Conservation (phyloP, 2,329 filamentous ascomycete species). For the Colletotrichum sublineola region DNA sequence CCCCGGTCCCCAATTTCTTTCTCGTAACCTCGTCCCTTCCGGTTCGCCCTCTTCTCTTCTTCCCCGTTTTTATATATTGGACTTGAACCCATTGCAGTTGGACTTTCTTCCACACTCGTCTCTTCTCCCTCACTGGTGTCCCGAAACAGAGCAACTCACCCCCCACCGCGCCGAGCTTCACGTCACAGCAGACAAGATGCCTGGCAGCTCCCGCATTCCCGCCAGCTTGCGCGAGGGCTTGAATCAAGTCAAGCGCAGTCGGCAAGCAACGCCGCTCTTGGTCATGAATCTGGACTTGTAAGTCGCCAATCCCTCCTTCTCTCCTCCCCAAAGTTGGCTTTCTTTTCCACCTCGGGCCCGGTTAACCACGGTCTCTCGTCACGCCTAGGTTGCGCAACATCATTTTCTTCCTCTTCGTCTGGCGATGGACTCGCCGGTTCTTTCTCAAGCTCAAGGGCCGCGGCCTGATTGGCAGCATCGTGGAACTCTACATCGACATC, state of each 20-base stretch:
- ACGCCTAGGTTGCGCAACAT: conserved; percentile 80
- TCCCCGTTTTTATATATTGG: conserved; percentile 33
- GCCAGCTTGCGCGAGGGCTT: conserved; percentile 78
- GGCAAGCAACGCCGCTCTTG: conserved; percentile 68
- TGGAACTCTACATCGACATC: conserved; percentile 78
- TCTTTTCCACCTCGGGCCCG: conserved; percentile 12
- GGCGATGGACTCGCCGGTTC: conserved; percentile 83
- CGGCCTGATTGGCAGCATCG: conserved; percentile 83
- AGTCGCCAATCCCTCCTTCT: conserved; percentile 51
- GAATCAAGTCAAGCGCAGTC: conserved; percentile 69
- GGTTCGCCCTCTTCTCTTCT: conserved; percentile 17
- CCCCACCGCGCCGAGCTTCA: conserved; percentile 29
- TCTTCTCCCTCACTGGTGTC: conserved; percentile 11
- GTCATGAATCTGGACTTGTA: conserved; percentile 78
- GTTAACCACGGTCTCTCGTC: conserved; percentile 19
- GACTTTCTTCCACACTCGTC: background rate
- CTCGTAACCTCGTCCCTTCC: conserved; percentile 1
- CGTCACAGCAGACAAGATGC: conserved; percentile 59
- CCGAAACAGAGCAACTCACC: conserved; percentile 23
- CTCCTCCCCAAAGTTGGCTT: background rate
- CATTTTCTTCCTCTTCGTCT: conserved; percentile 88
- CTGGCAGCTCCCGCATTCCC: conserved; percentile 78
- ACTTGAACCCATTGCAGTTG: conserved; percentile 26
- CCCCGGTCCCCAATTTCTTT: conserved; percentile 33
- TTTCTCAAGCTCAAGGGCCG: conserved; percentile 91